Base-by-base conservation (phyloP, 805 yeast species). In the Lachancea sp. region DNA sequence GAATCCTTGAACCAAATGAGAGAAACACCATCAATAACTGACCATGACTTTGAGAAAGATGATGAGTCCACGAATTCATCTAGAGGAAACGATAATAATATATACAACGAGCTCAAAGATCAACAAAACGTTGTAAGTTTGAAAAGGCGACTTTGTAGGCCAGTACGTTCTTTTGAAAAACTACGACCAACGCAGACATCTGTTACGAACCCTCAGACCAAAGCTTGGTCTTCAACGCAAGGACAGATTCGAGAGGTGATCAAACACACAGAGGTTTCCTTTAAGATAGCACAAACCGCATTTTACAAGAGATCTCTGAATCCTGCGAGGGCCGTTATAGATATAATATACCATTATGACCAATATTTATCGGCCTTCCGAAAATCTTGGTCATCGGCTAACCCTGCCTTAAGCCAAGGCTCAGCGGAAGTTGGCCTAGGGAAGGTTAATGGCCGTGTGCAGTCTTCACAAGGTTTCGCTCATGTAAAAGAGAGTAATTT, bases 371-470 rank as follows among this genome's bases (percentile, higher is more conserved):
- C 40, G 15, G 22, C 42, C 18, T 9, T 36, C 21, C 17, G 15
- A 8, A 23, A 13, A 4, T 29, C 34, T 5, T 25, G 32, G 20
- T 13, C 48, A 15, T 25, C 41, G 15, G 50, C 47, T 19, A 13
- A n/a, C 7, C 26, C 25, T 8, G 25, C 17, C 17, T 15, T 11
- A 17, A 13, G 13, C 11, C 24, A 35, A 17, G n/a, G n/a, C 8
- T 8, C 16, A 6, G 29, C 23, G 16, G 12, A 23, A 18, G 25
- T 28, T 8, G 59, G 64, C 5, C n/a, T n/a, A 6, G 29, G 17
- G 16, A 16, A 23, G 13, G 25, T 28, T 8, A 58, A 63, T 5
- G 67, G 70, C 2, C 48, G 66, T 32, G 72, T 67, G 4, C 73
- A 65, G 40, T 48, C 64, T 25, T 51, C 54, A 4, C 45, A 45